Evolutionary conservation across 495 filamentous ascomycete species (phyloP), one percentile per base, ranked within the genome.

Genomic region (Staphylotrichum tortipilum): DNA sequence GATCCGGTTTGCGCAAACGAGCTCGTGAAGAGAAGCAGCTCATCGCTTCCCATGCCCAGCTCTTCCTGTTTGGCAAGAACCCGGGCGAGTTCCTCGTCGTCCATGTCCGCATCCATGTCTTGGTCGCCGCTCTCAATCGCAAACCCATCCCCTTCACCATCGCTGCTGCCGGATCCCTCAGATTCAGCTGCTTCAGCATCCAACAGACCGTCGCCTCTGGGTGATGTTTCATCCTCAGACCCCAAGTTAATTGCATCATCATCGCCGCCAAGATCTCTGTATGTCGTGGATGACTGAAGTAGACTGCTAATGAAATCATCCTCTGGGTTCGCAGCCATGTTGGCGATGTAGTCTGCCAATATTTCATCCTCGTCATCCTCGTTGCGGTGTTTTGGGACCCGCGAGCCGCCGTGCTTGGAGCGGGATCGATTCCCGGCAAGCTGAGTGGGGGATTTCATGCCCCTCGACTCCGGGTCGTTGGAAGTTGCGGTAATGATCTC

Each of bases 291-390:
- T 15, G 50, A 29, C 14, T 59, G 52, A n/a, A 53, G 52, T 29
- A 50, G 50, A 18, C 40, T 47, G 28, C 31, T 28, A 37, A 48
- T 14, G 12, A 47, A 61, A 45, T 72, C 68, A 15, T 69, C 60
- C 18, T 68, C 57, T 14, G 62, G 59, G 23, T 69, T 60, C 22
- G 60, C 57, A 29, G 69, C 68, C 62, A 89, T 80, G 59, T 94
- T 89, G 49, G 77, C 79, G 46, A 89, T 83, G 55, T 94, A 92
- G 58, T 94, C 89, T 3, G 77, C 78, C 18, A 86, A 39, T 3
- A 81, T 70, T 0, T 75, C 82, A 29, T 80, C 72, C 10, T 86
- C 78, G 4, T 69, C 63, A 24, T 57, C 53, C 3, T 57, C 53
- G 8, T 53, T 42, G 3, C 18, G 34, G 41, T 49, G 39, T 35